Conservation (phyloP, 1,284 basidiomycete genomes). For the Melampsora americana region DNA sequence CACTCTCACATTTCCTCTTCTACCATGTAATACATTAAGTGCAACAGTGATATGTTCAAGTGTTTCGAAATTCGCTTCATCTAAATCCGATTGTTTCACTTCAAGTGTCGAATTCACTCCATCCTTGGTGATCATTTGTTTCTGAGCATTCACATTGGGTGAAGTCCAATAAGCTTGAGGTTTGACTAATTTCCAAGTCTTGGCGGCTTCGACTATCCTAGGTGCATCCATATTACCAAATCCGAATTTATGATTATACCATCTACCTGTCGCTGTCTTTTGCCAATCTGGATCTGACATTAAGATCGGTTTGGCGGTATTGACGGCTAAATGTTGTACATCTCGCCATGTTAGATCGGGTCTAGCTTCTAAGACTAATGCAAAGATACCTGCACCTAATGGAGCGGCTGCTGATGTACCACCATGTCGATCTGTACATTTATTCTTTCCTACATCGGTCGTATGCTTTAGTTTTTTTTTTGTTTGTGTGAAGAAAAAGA, state of each 20-base stretch:
- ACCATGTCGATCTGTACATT: constrained; percentile 80
- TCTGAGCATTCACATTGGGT: constrained; percentile 36
- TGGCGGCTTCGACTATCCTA: constrained; percentile 74
- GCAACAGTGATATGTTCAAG: constrained; percentile 90
- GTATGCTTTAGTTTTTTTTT: constrained; percentile 67
- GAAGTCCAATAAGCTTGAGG: constrained; percentile 76
- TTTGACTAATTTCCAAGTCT: constrained; percentile 81
- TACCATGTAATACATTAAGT: constrained; percentile 84
- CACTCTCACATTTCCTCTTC: constrained; percentile 89
- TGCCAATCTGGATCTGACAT: constrained; percentile 94
- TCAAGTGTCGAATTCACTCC: constrained; percentile 69
- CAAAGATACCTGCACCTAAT: constrained; percentile 85
- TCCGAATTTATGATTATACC: constrained; percentile 96
- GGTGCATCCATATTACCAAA: constrained; percentile 86
- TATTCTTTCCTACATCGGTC: constrained; percentile 82
- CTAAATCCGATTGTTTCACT: constrained; percentile 70
- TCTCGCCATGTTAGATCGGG: constrained; percentile 97
- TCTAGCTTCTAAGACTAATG: constrained; percentile 75
- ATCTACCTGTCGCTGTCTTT: constrained; percentile 69
- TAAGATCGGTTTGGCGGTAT: constrained; percentile 75
- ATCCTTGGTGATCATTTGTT: constrained; percentile 61
- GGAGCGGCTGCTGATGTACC: constrained; percentile 98
- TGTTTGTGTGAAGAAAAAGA: neutral
- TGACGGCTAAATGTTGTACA: constrained; percentile 83
- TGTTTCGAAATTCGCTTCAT: constrained; percentile 72